Conservation (phyloP, 805 yeast genomes). For the Teunomyces pallodes region DNA sequence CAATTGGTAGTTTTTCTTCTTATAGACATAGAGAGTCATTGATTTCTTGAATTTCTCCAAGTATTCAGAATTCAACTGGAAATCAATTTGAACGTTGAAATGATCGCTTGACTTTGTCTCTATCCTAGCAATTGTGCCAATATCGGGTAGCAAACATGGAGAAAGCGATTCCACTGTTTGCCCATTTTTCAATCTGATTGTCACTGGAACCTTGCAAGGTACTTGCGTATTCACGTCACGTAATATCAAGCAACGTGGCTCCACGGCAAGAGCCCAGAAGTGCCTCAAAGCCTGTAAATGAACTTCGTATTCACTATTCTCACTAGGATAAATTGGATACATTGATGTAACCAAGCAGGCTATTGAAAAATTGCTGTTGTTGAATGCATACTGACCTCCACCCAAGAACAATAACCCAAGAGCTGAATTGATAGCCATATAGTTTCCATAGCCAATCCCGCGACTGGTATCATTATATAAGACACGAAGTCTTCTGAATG, state of each 20-base stretch:
- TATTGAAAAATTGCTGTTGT: conserved; percentile 57
- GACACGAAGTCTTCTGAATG: conserved; percentile 67
- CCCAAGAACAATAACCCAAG: conserved; percentile 88
- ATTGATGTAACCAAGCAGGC: conserved; percentile 71
- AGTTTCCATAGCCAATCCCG: conserved; percentile 60
- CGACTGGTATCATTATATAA: conserved; percentile 58
- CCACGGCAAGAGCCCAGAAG: conserved; percentile 85
- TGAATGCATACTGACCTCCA: conserved; percentile 86
- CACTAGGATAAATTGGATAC: conserved; percentile 69
- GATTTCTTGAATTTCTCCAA: conserved; percentile 41
- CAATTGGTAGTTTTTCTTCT: conserved; percentile 40
- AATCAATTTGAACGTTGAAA: conserved; percentile 51
- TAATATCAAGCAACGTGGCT: conserved; percentile 74
- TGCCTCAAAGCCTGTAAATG: conserved; percentile 84
- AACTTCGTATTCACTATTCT: conserved; percentile 45
- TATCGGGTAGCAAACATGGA: conserved; percentile 70
- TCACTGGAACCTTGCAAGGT: conserved; percentile 50
- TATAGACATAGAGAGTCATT: conserved; percentile 51
- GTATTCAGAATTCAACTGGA: conserved; percentile 40
- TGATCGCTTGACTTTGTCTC: conserved; percentile 47
- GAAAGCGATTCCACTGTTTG: conserved; percentile 33
- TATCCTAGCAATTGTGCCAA: conserved; percentile 48
- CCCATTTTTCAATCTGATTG: conserved; percentile 40
- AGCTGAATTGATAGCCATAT: conserved; percentile 75
- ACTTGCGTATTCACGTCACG: conserved; percentile 63